Base-by-base conservation (phyloP, 192 early-diverging fungal genomes). In the Glomus cerebriforme region DNA sequence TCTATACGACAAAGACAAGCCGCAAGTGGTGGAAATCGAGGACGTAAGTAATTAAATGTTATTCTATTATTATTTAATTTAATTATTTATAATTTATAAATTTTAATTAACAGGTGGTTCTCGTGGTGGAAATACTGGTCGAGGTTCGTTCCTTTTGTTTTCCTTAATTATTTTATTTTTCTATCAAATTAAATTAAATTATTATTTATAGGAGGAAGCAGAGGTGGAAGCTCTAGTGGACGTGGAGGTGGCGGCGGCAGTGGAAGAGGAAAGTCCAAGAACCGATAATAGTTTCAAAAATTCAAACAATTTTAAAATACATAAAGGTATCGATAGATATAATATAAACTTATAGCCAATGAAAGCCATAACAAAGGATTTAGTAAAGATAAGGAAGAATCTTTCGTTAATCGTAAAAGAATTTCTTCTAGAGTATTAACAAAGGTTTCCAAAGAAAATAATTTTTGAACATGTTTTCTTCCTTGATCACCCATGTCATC, bases 361-460 rank as follows among this genome's bases (percentile, higher is more conserved):
- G 27, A 27, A 6, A 63, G 13, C 27, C n/a, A 63, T 29, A 26
- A 26, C 9, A 63, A 63, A 63, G 62, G 27, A 26, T 27, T 27
- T 7, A 63, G 19, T 4, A 27, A 29, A 24, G 24, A 63, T 63
- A 26, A 15, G 2, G 43, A 49, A 29, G 24, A 9, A 24, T 60
- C 31, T 59, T 32, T 15, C 2, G 71, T 80, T 64, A 92, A 81
- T 54, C 84, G 81, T 0, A 67, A 59, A 29, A 97, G 76, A 68
- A 95, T 74, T 3, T 79, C 81, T 58, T 96, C 93, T 62, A 97
- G 83, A 72, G 90, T 86, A 70, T 79, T 83, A 0, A 88, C 90
- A 84, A 96, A 96, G 0, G 88, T 85, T 3, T 83, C 83, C 43
- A 94, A 81, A 0, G 90, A 88, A 84, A 96, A 97, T 72, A 79